These are phyloP conservation scores for Fusarium xylarioides DNA, from an alignment of 2,329 filamentous ascomycete genomes.

Conservation along the genomic window DNA sequence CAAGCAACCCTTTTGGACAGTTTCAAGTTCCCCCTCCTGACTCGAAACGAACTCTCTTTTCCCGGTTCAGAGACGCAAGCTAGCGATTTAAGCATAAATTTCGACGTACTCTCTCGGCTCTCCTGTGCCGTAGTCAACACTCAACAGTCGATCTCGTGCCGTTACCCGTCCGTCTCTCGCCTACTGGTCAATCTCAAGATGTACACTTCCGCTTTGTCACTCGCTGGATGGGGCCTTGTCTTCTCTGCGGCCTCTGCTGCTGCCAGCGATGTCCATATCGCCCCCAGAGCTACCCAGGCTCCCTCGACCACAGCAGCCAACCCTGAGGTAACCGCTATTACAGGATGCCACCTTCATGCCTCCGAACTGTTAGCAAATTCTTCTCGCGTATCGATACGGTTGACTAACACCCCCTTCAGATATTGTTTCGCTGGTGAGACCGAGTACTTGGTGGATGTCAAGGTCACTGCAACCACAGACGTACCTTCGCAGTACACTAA, in stretches of 20 bases:
- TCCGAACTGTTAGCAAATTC: conserved; percentile 49
- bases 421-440: conserved; percentile 55
- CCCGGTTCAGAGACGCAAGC: background rate
- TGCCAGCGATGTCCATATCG: conserved; percentile 28
- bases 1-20: conserved; percentile 16
- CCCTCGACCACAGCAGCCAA: conserved; percentile 36
- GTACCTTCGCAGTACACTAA: conserved; percentile 69
- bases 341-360: conserved; percentile 54
- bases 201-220: conserved; percentile 24
- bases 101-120: conserved; percentile 1
- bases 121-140: background rate
- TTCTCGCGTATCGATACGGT: background rate
- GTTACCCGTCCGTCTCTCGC: background rate
- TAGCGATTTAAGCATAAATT: conserved; percentile 25
- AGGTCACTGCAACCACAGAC: conserved; percentile 63
- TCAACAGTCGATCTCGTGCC: background rate
- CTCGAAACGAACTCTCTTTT: background rate
- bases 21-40: background rate
- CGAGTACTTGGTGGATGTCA: conserved; percentile 56
- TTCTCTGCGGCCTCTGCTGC: conserved; percentile 20
- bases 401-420: conserved; percentile 41
- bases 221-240: conserved; percentile 30
- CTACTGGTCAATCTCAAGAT: conserved; percentile 12
- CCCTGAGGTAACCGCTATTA: conserved; percentile 49
- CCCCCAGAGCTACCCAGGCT: conserved; percentile 46